Percentiles rank a stretch among this genome's conserved stretches.
Conservation (phyloP, 2,329 filamentous ascomycete genomes). For the Xylariaceae sp. region DNA sequence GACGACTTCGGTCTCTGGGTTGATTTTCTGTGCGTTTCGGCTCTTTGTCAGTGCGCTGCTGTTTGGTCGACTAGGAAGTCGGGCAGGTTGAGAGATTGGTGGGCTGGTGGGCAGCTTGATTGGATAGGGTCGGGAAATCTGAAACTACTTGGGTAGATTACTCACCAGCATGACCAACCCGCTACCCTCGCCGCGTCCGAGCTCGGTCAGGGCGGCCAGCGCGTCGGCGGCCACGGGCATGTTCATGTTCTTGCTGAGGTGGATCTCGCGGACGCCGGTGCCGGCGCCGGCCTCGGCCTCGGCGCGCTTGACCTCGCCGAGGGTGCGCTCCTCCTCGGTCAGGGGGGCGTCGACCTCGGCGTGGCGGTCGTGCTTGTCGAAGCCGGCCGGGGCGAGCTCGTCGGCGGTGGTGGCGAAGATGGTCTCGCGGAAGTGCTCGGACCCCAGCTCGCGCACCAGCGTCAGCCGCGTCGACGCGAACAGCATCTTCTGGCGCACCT, state of each 20-base stretch:
- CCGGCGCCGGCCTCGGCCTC: conserved; percentile 75
- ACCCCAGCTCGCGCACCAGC: conserved; percentile 74
- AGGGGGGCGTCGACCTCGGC: conserved; percentile 66
- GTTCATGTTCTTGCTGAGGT: conserved; percentile 58
- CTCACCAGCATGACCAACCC: conserved; percentile 68
- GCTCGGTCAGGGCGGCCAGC: conserved; percentile 61
- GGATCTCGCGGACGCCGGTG: conserved; percentile 62
- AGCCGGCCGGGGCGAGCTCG: conserved; percentile 71
- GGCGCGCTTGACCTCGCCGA: conserved; percentile 73
- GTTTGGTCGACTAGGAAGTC: no score
- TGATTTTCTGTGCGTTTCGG: conserved; percentile 62
- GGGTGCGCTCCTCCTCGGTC: conserved; percentile 74
- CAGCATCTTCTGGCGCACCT: conserved; percentile 84
- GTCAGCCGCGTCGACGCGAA: conserved; percentile 79
- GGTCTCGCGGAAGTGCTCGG: conserved; percentile 76
- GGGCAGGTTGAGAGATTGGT: no score
- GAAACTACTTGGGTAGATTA: conserved; percentile 11
- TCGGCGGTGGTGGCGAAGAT: conserved; percentile 71
- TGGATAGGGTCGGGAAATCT: no score
- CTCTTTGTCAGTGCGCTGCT: no score
- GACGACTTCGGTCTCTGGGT: conserved; percentile 69
- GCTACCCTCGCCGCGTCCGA: conserved; percentile 55
- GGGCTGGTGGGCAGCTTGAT: no score
- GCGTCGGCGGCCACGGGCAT: conserved; percentile 67
- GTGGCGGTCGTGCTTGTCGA: conserved; percentile 73